A percentile compares a stretch with the other conserved stretches of the same genome.
Conservation (phyloP, 73 alveolate genomes). For the Blepharisma stoltei region DNA sequence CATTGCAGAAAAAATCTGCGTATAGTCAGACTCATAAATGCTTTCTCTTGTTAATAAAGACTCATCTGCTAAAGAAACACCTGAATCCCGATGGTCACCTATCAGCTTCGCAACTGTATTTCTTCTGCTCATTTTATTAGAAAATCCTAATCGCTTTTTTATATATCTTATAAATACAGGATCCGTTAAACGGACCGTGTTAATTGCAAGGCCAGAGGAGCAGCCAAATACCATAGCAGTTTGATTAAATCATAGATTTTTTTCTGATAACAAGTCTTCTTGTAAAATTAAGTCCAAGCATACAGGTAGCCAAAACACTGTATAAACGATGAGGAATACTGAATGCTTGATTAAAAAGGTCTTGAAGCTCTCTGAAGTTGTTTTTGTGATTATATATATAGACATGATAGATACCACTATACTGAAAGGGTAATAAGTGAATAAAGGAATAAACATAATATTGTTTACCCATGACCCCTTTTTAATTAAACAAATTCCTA, state of each 20-base stretch:
- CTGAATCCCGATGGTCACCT: too few relatives aligned
- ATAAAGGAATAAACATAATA: not conserved
- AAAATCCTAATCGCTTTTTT: not conserved
- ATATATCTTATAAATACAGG: conserved; percentile 11
- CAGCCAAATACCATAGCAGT: not conserved
- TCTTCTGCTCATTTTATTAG: not conserved
- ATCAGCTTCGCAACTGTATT: too few relatives aligned
- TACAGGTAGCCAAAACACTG: not conserved
- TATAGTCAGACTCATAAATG: conserved; percentile 12
- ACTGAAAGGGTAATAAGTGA: not conserved
- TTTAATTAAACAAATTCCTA: conserved; percentile 1
- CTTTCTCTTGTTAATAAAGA: not conserved
- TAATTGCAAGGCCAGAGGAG: not conserved
- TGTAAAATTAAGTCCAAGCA: not conserved
- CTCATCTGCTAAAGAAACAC: not conserved
- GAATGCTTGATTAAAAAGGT: not conserved
- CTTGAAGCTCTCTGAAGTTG: not conserved
- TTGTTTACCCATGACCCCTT: not conserved
- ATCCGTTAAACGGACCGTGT: not conserved
- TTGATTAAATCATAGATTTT: conserved; percentile 14
- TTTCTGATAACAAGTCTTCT: not conserved
- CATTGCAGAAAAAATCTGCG: not conserved
- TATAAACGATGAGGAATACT: not conserved
- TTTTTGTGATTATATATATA: not conserved
- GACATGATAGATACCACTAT: not conserved